Percentiles rank a stretch among this genome's conserved stretches.
Conservation (phyloP, 1,284 basidiomycete species). For the Trichosporon sp. region DNA sequence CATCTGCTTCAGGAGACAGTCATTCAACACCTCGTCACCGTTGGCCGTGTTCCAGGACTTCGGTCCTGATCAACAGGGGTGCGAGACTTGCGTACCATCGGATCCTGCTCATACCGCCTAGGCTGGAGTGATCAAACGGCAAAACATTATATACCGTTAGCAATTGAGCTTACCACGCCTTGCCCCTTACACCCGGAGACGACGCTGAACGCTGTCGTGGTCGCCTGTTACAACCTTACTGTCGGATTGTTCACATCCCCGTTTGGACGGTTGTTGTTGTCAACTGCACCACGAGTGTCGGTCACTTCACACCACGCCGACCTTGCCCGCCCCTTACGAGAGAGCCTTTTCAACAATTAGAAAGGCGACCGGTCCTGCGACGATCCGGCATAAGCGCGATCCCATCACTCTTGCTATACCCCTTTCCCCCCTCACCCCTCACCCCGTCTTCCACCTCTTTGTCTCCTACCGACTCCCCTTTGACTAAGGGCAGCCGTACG, state of each 20-base stretch:
- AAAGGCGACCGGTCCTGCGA: neutral
- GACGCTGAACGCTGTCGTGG: neutral
- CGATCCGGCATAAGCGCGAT: neutral
- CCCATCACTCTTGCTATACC: neutral
- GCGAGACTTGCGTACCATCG: neutral
- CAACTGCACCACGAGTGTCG: neutral
- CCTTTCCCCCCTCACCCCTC: neutral
- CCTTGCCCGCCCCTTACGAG: neutral
- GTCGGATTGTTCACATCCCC: neutral
- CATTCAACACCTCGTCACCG: neutral
- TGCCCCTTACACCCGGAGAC: neutral
- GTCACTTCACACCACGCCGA: neutral
- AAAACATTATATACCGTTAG: neutral
- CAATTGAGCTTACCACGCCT: neutral
- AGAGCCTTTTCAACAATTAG: neutral
- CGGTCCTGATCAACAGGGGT: slow-evolving; percentile 4
- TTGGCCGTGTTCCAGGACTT: neutral
- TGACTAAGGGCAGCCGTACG: neutral
- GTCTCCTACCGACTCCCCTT: neutral
- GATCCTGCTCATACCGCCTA: neutral
- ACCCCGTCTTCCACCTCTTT: neutral
- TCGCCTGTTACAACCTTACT: neutral
- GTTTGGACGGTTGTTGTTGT: neutral
- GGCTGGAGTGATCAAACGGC: neutral
- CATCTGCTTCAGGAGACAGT: neutral